These are phyloP conservation scores for Daphne laureola DNA, from an alignment of 441 rosid species.

Conservation along the genomic window DNA sequence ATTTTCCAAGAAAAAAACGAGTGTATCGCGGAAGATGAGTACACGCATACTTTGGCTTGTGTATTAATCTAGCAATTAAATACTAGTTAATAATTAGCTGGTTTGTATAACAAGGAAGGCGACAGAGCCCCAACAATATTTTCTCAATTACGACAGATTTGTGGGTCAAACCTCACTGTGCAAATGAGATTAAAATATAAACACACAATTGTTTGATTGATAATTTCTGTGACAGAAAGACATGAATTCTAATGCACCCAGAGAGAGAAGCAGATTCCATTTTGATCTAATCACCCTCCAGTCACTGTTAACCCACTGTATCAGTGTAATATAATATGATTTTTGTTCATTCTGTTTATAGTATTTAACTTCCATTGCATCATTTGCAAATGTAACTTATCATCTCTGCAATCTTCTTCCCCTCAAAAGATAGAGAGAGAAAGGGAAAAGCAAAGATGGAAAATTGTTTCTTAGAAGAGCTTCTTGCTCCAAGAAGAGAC, in stretches of 20 bases:
- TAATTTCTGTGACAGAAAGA: conserved; percentile 30
- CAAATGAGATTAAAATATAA: conserved; percentile 15
- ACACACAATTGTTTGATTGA: conserved; percentile 28
- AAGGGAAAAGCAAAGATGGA: conserved; percentile 6
- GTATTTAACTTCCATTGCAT: conserved; percentile 8
- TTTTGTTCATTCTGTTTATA: conserved; percentile 18
- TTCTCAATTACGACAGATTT: conserved; percentile 20
- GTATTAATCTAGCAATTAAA: not conserved
- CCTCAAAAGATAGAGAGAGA: conserved; percentile 7
- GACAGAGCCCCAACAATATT: not conserved
- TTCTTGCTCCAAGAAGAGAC: conserved; percentile 50
- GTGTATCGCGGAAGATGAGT: too few relatives aligned
- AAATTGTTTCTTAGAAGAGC: conserved; percentile 49
- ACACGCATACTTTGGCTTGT: too few relatives aligned
- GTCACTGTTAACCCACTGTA: conserved; percentile 10
- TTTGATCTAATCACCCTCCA: conserved; percentile 14
- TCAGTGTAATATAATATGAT: conserved; percentile 5
- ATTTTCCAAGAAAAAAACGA: too few relatives aligned
- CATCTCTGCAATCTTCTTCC: not conserved
- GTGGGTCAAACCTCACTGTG: conserved; percentile 39
- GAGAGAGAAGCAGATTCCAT: conserved; percentile 28
- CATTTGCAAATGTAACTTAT: conserved; percentile 18
- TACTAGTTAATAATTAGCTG: not conserved
- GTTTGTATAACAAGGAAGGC: not conserved
- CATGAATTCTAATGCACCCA: conserved; percentile 28